These are phyloP conservation scores for Vanrija humicola DNA, from an alignment of 1,284 basidiomycete genomes.

Conservation along the genomic window DNA sequence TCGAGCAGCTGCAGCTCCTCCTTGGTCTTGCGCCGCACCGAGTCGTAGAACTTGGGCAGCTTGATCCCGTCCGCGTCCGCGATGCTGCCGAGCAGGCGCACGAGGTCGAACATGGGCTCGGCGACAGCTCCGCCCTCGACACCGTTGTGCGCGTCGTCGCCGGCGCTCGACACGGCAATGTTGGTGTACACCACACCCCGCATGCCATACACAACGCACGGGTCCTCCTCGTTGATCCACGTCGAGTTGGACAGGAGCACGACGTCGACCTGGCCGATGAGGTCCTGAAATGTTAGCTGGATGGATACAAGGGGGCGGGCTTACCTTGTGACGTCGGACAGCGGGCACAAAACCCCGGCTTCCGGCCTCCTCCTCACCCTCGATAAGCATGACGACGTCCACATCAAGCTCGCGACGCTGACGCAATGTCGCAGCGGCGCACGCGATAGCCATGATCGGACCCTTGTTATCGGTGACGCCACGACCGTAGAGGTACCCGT, in stretches of 20 bases:
- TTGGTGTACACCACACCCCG: slow-evolving; percentile 71
- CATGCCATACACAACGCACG: slow-evolving; percentile 92
- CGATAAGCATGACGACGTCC: slow-evolving; percentile 85
- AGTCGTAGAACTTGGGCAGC: slow-evolving; percentile 80
- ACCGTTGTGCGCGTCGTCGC: slow-evolving; percentile 54
- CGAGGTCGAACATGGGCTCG: slow-evolving; percentile 93
- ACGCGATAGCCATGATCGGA: slow-evolving; percentile 85
- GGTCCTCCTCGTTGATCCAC: slow-evolving; percentile 92
- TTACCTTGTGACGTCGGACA: slow-evolving; percentile 63
- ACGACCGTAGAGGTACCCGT: slow-evolving; percentile 87
- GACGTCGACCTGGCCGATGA: slow-evolving; percentile 77
- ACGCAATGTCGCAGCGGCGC: slow-evolving; percentile 77
- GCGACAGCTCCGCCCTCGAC: slow-evolving; percentile 82
- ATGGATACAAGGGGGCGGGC: neutral
- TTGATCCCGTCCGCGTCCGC: slow-evolving; percentile 61
- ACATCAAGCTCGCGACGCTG: slow-evolving; percentile 68
- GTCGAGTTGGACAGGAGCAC: slow-evolving; percentile 87
- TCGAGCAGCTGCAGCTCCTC: slow-evolving; percentile 66
- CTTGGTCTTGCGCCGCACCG: slow-evolving; percentile 62
- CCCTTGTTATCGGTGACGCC: slow-evolving; percentile 92
- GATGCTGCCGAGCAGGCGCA: slow-evolving; percentile 71
- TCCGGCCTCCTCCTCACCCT: slow-evolving; percentile 94
- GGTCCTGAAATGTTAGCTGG: slow-evolving; percentile 52
- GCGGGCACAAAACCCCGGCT: slow-evolving; percentile 77
- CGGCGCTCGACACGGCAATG: slow-evolving; percentile 59